Evolutionary conservation across 176 grass and related monocot species (phyloP).

Genomic region (Oryza coarctata): DNA sequence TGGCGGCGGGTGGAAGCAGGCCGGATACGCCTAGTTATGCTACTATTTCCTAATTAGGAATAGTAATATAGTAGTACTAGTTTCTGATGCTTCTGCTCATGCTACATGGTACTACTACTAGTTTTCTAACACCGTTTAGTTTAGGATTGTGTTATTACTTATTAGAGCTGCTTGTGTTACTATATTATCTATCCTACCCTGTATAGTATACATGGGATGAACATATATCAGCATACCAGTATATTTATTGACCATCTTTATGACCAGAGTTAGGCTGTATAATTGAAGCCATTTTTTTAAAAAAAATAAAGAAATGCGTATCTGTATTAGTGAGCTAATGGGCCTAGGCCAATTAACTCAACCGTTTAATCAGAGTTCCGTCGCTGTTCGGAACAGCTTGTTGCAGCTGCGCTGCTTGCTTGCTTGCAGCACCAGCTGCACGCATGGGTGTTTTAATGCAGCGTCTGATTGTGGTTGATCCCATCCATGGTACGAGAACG

Average conservation of each 20-base stretch:
- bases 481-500: too few relatives aligned
- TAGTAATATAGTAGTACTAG: too few relatives aligned
- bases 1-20: constrained; percentile 26
- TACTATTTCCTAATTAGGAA: not conserved
- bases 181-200: not conserved
- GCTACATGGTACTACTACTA: not conserved
- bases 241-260: not conserved
- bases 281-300: not conserved
- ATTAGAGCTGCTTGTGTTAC: not conserved
- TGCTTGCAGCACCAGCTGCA: too few relatives aligned
- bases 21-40: constrained; percentile 5
- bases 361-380: too few relatives aligned
- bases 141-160: not conserved
- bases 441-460: too few relatives aligned
- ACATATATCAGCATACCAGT: not conserved
- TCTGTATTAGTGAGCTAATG: too few relatives aligned
- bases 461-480: too few relatives aligned
- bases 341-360: too few relatives aligned
- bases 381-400: too few relatives aligned
- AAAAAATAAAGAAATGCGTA: too few relatives aligned
- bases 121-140: not conserved
- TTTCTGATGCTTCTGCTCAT: not conserved
- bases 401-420: too few relatives aligned
- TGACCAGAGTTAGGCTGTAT: not conserved
- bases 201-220: not conserved